Conservation (phyloP, 192 early-diverging fungal genomes). For the Lobosporangium transversale region DNA sequence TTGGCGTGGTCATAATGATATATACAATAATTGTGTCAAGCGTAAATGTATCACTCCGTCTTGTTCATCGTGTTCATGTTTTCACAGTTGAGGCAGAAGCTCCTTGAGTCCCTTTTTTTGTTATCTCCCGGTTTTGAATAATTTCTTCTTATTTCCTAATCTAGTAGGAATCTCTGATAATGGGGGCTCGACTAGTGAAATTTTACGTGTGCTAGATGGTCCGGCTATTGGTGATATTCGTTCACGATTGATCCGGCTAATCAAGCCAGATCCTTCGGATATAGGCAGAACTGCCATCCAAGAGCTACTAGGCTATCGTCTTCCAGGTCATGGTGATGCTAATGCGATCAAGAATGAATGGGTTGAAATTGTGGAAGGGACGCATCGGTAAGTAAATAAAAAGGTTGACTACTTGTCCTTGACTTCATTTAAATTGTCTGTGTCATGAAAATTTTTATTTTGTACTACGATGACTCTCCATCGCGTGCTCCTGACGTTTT, state of each 20-base stretch:
- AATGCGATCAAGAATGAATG: constrained; percentile 75
- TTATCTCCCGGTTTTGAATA: too few species aligned
- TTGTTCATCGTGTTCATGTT: too few species aligned
- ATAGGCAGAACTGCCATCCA: constrained; percentile 70
- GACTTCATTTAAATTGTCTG: too few species aligned
- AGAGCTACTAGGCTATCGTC: constrained; percentile 73
- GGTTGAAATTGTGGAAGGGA: constrained; percentile 77
- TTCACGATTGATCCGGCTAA: constrained; percentile 70
- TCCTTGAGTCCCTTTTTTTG: too few species aligned
- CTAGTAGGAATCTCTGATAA: constrained; percentile 78
- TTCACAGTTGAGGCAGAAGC: too few species aligned
- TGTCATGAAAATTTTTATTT: too few species aligned
- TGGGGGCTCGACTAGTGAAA: constrained; percentile 72
- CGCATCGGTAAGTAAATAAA: constrained; percentile 62
- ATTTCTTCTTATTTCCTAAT: too few species aligned
- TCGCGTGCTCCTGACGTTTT: background rate
- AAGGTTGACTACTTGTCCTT: background rate
- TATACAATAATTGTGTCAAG: too few species aligned
- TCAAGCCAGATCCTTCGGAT: constrained; percentile 66
- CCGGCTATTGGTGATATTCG: constrained; percentile 82
- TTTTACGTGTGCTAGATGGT: constrained; percentile 77
- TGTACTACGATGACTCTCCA: background rate
- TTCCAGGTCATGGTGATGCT: constrained; percentile 65
- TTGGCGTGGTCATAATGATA: too few species aligned
- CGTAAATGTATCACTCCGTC: too few species aligned